Evolutionary conservation across 306 rosid species (phyloP), one percentile per base, ranked within the genome.

Genomic region (Mimosa pudica): DNA sequence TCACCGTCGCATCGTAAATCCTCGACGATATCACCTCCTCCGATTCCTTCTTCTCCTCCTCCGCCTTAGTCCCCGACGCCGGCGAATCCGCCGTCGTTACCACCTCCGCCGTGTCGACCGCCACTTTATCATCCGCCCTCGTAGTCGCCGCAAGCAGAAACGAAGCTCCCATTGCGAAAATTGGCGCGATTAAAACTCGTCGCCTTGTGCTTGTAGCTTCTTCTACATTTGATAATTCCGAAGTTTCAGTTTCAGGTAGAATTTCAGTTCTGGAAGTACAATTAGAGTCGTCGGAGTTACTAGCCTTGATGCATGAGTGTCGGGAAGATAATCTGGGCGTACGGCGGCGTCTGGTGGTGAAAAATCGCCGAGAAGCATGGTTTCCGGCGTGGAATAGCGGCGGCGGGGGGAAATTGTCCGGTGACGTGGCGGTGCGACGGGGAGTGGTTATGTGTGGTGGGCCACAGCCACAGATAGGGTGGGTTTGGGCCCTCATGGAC

Each of bases 1-100:
- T 91, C 60, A 79, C 97, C 81, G 97, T 80, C 82, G 97, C 88
- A 36, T 94, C 98, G 79, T 94, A 94, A 79, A 94, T 91, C 84
- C 98, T 88, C 83, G 97, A 91, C 24, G 88, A 80, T 80, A 89
- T 83, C 54, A 55, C 87, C n/a, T 94, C 97, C 80, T 88, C 87
- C 78, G n/a, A n/a, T n/a, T 58, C 82, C 54, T 0, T 6, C 73
- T 74, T 76, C 86, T 73, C 30, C 80, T 77, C 89, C 79, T 82
- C 94, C 6, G 72, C 73, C 32, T 55, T 79, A 49, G 79, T 36
- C 36, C 18, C 84, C 46, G 74, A 64, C 0, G 73, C 84, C 46
- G 74, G 70, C 0, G 73, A 41, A 7, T 80, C 73, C 54, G 12
- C 79, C 1, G 46, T 12, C 14, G 49, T 17, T 73, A 79, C 47